phyloP scores from a whole-genome alignment of 2,329 filamentous ascomycete species.

The Diaporthe humulicola region DNA sequence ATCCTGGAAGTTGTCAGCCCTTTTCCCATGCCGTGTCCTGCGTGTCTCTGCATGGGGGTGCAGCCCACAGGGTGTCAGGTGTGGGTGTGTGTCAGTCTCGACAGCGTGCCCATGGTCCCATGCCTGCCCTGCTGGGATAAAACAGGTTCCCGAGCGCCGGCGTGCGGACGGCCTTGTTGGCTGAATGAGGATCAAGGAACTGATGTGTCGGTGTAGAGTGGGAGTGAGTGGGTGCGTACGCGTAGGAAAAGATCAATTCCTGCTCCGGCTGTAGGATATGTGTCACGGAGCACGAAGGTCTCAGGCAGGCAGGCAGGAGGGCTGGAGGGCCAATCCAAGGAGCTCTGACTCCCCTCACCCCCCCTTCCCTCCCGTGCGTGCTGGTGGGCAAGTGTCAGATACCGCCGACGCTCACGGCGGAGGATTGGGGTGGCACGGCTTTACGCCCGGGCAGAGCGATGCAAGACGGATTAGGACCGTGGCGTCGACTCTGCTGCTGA shows the following conservation, averaged over 20 bases:
- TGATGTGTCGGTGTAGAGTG: conserved; percentile 22
- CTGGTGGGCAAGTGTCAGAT: conserved; percentile 34
- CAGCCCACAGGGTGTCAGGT: conserved; percentile 2
- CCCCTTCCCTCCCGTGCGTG: not conserved
- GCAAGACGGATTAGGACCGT: conserved; percentile 31
- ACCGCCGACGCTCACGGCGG: conserved; percentile 9
- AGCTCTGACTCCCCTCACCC: no score
- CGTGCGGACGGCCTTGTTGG: not conserved
- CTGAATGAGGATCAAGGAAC: conserved; percentile 1
- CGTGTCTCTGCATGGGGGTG: conserved; percentile 20
- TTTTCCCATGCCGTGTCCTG: conserved; percentile 27
- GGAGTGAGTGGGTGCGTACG: not conserved
- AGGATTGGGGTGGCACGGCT: conserved; percentile 27
- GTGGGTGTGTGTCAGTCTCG: conserved; percentile 23
- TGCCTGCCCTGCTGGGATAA: conserved; percentile 17
- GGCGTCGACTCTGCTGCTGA: conserved; percentile 12
- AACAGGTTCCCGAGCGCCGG: conserved; percentile 24
- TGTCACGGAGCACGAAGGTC: conserved; percentile 32
- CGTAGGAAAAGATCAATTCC: not conserved
- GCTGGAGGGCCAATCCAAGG: not conserved
- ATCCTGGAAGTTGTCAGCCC: conserved; percentile 31
- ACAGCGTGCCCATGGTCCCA: conserved; percentile 19
- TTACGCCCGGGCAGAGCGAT: conserved; percentile 32
- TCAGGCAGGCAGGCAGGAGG: conserved; percentile 20
- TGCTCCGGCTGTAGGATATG: conserved; percentile 13